Evolutionary conservation across 768 basidiomycete species (phyloP).

Genomic region (Stropharia rugosoannulata): DNA sequence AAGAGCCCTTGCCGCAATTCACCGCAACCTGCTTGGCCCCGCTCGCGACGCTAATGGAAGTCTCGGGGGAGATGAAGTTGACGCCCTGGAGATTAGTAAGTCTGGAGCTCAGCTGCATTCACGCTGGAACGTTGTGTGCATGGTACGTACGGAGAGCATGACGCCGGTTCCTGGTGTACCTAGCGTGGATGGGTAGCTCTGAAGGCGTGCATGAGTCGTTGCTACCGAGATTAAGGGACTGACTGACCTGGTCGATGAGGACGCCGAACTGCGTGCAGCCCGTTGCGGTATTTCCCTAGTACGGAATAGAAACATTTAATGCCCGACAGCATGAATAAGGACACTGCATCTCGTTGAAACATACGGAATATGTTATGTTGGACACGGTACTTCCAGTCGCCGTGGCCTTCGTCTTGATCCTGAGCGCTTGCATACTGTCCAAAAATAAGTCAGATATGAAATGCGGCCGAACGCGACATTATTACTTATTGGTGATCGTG

Average conservation of each 20-base stretch:
- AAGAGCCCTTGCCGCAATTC: constrained; percentile 54
- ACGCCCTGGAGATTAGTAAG: constrained; percentile 35
- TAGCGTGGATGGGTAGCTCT: constrained; percentile 57
- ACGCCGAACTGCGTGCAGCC: constrained; percentile 52
- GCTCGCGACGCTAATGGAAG: constrained; percentile 39
- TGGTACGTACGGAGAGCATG: constrained; percentile 46
- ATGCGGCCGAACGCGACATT: background rate
- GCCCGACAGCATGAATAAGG: background rate
- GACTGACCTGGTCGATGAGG: constrained; percentile 54
- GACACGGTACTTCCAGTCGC: constrained; percentile 48
- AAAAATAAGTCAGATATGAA: background rate
- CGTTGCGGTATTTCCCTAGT: constrained; percentile 52
- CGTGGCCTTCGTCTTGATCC: constrained; percentile 55
- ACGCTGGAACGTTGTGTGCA: background rate
- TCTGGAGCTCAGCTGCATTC: no score
- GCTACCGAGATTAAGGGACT: background rate
- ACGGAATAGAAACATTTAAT: background rate
- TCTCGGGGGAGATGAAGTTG: constrained; percentile 43
- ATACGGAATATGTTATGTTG: constrained; percentile 48
- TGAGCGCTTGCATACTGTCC: constrained; percentile 49
- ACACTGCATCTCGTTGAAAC: constrained; percentile 9
- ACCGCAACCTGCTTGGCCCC: constrained; percentile 48
- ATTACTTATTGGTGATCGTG: constrained; percentile 52
- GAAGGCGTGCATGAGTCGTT: background rate
- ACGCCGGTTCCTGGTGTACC: constrained; percentile 59